phyloP scores from a whole-genome alignment of 768 basidiomycete species.

The Hortiboletus flavorubellus region DNA sequence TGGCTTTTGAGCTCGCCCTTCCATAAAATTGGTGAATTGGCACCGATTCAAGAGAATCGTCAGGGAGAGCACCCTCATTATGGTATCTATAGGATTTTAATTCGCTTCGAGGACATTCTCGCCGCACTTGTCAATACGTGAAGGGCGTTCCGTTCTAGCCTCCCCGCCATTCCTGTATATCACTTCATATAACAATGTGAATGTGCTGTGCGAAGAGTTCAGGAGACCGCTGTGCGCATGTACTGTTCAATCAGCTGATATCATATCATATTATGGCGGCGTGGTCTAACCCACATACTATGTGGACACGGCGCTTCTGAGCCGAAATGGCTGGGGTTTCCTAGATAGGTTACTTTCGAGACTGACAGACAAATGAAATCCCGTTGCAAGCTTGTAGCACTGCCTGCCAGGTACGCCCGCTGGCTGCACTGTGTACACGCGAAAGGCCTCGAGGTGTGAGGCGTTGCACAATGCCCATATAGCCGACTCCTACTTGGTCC shows the following conservation, averaged over 20 bases:
- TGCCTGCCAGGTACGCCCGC: constrained; percentile 17
- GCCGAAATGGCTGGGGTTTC: background rate
- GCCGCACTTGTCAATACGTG: too few relatives aligned
- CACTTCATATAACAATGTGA: background rate
- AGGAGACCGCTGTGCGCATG: background rate
- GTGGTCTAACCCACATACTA: background rate
- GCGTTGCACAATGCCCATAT: constrained; percentile 17
- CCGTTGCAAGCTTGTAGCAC: constrained; percentile 7
- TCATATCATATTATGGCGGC: background rate
- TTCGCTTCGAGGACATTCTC: background rate
- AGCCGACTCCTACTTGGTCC: constrained; percentile 16
- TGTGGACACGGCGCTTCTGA: background rate
- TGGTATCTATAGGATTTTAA: constrained; percentile 24
- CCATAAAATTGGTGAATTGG: constrained; percentile 41
- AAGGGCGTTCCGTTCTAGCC: too few relatives aligned
- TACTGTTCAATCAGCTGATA: background rate
- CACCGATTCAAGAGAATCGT: constrained; percentile 47
- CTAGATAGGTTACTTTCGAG: background rate
- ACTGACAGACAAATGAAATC: too few relatives aligned
- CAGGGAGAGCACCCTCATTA: constrained; percentile 24
- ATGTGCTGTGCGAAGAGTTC: background rate
- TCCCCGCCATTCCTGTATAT: background rate
- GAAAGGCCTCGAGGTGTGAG: constrained; percentile 22
- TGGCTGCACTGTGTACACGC: constrained; percentile 24
- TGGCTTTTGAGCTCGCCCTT: constrained; percentile 50